These are phyloP conservation scores for Apiospora sp. DNA, from an alignment of 2,329 filamentous ascomycete genomes.

Conservation along the genomic window DNA sequence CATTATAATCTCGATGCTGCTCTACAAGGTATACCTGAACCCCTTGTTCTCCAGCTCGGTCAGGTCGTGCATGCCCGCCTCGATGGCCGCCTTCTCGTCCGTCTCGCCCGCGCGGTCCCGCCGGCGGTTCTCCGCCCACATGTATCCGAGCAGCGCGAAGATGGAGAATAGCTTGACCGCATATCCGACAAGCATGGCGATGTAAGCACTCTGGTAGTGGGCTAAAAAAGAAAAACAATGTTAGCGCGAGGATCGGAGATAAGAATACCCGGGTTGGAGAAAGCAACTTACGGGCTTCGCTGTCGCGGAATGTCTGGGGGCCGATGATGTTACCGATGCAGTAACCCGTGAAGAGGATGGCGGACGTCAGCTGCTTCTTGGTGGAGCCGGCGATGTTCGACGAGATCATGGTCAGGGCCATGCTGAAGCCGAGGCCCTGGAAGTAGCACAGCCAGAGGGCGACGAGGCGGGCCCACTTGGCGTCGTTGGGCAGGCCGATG, in stretches of 20 bases:
- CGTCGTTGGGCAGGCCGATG: slow-evolving; percentile 56
- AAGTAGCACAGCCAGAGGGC: slow-evolving; percentile 59
- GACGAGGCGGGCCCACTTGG: slow-evolving; percentile 65
- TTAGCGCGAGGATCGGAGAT: slow-evolving; percentile 2
- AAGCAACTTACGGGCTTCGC: slow-evolving; percentile 36
- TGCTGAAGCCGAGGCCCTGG: slow-evolving; percentile 44
- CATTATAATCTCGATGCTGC: background rate
- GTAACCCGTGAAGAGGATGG: slow-evolving; percentile 42
- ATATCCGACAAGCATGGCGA: slow-evolving; percentile 44
- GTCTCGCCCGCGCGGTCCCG: slow-evolving; percentile 38
- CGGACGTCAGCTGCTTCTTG: slow-evolving; percentile 43
- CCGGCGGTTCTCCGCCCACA: slow-evolving; percentile 40
- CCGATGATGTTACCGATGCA: slow-evolving; percentile 45
- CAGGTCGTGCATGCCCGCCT: slow-evolving; percentile 42
- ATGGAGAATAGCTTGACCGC: slow-evolving; percentile 38
- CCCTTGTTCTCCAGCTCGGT: slow-evolving; percentile 44
- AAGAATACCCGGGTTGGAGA: background rate
- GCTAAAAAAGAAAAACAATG: slow-evolving; percentile 30
- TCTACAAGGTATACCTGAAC: slow-evolving; percentile 40
- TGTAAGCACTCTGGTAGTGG: slow-evolving; percentile 42
- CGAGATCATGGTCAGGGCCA: slow-evolving; percentile 44
- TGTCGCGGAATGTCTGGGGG: slow-evolving; percentile 40
- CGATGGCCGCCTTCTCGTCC: slow-evolving; percentile 40
- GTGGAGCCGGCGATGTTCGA: slow-evolving; percentile 45
- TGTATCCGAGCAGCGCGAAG: slow-evolving; percentile 40